Percentiles rank a stretch among this genome's conserved stretches.
These are phyloP conservation scores for Trypanosomatidae sp. DNA, from an alignment of 208 protist genomes.

Conservation along the genomic window DNA sequence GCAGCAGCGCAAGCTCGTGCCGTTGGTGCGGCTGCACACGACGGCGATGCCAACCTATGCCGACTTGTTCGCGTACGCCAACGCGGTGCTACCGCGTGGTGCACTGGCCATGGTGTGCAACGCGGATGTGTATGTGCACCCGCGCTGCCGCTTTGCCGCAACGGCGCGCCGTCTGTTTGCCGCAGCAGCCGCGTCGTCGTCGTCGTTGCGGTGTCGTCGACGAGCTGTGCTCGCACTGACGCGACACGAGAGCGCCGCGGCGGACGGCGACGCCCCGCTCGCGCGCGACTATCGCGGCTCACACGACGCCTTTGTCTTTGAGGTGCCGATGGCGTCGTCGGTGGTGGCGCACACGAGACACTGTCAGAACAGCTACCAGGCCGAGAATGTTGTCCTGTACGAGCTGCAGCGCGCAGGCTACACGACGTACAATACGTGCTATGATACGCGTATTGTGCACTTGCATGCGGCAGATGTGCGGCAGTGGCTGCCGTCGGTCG, in stretches of 20 bases:
- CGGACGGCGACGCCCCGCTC: constrained; percentile 26
- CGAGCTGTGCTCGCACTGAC: constrained; percentile 50
- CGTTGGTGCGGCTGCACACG: background rate
- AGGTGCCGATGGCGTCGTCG: constrained; percentile 21
- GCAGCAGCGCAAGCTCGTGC: background rate
- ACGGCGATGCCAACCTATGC: constrained; percentile 37
- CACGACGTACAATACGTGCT: constrained; percentile 50
- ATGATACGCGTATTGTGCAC: constrained; percentile 51
- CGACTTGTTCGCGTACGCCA: constrained; percentile 62
- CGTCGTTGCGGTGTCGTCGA: background rate
- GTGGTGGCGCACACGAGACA: constrained; percentile 39
- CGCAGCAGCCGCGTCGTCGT: background rate
- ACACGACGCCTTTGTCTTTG: constrained; percentile 74
- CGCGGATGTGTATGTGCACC: constrained; percentile 63
- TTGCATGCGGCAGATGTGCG: constrained; percentile 56
- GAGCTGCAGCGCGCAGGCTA: constrained; percentile 51
- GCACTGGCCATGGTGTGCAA: constrained; percentile 75
- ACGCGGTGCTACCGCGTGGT: constrained; percentile 22
- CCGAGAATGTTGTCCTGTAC: constrained; percentile 80
- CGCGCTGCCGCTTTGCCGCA: constrained; percentile 11
- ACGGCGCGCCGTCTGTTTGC: too few relatives aligned
- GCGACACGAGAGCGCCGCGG: constrained; percentile 54
- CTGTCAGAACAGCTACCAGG: constrained; percentile 77
- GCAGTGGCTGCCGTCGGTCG: constrained; percentile 75
- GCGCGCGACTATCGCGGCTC: constrained; percentile 71